Percentiles rank a stretch among this genome's conserved stretches.
Evolutionary conservation across 1,139 yeast genomes (phyloP).

Genomic region (Sporopachydermia cereana): DNA sequence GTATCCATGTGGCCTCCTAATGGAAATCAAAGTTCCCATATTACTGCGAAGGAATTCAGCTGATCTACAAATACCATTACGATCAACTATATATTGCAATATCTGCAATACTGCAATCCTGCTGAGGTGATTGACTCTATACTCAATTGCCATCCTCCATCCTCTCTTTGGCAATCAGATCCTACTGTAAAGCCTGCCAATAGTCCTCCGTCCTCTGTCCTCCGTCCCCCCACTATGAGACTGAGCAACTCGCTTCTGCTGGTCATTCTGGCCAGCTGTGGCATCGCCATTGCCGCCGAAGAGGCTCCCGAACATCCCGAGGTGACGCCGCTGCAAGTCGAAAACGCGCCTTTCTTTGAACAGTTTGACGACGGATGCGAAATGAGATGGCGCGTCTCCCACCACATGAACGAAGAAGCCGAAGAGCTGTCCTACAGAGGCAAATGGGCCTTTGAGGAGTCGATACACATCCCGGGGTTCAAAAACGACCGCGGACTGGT

Average conservation of each 20-base stretch:
- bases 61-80: no score
- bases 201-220: no score
- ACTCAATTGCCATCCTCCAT: no score
- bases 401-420: slow-evolving; percentile 39
- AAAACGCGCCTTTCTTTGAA: slow-evolving; percentile 46
- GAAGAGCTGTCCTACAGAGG: slow-evolving; percentile 51
- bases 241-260: background rate
- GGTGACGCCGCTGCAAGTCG: slow-evolving; percentile 25
- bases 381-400: slow-evolving; percentile 53
- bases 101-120: no score
- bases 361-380: slow-evolving; percentile 45
- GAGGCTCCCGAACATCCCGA: slow-evolving; percentile 17
- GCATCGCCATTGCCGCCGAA: slow-evolving; percentile 8
- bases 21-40: no score
- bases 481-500: slow-evolving; percentile 62
- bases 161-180: no score
- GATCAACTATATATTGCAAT: no score
- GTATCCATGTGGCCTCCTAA: no score
- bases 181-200: no score
- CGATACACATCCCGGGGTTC: slow-evolving; percentile 44
- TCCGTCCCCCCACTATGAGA: background rate
- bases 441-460: slow-evolving; percentile 60
- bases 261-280: background rate
- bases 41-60: no score
- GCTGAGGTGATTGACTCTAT: no score